phyloP scores from a whole-genome alignment of 2,329 filamentous ascomycete genomes.

The Botrytis hyacinthi region DNA sequence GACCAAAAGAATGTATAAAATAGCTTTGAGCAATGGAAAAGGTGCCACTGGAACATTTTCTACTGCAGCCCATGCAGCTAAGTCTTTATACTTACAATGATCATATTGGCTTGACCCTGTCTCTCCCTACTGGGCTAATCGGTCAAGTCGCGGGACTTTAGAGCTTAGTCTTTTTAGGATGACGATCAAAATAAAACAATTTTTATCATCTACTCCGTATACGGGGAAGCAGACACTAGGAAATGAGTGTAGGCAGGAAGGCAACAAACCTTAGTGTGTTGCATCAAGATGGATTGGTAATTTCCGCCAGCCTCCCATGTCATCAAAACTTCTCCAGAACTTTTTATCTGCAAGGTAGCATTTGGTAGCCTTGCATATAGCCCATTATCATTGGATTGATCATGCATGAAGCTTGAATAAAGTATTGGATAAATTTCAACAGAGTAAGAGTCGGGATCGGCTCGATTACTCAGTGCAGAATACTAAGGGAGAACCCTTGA shows the following conservation, averaged over 20 bases:
- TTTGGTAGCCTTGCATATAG: constrained; percentile 12
- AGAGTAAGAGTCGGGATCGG: background rate
- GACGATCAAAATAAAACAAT: background rate
- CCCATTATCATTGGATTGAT: background rate
- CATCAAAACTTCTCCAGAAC: background rate
- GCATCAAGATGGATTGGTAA: background rate
- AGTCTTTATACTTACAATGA: background rate
- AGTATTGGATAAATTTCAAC: background rate
- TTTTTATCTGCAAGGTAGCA: background rate
- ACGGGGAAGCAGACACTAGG: background rate
- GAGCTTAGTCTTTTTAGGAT: background rate
- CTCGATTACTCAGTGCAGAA: background rate
- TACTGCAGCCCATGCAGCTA: background rate
- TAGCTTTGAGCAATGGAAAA: background rate
- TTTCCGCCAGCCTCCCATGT: background rate
- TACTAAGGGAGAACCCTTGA: background rate
- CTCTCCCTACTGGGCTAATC: background rate
- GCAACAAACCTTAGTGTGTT: constrained; percentile 2
- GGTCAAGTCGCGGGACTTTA: constrained; percentile 3
- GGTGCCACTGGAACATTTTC: background rate
- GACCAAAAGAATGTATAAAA: background rate
- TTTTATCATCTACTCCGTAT: background rate
- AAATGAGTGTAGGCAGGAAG: background rate
- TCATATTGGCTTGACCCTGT: constrained; percentile 5
- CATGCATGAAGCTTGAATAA: background rate